Evolutionary conservation across 495 filamentous ascomycete genomes (phyloP).

Genomic region (Penicillium canescens): DNA sequence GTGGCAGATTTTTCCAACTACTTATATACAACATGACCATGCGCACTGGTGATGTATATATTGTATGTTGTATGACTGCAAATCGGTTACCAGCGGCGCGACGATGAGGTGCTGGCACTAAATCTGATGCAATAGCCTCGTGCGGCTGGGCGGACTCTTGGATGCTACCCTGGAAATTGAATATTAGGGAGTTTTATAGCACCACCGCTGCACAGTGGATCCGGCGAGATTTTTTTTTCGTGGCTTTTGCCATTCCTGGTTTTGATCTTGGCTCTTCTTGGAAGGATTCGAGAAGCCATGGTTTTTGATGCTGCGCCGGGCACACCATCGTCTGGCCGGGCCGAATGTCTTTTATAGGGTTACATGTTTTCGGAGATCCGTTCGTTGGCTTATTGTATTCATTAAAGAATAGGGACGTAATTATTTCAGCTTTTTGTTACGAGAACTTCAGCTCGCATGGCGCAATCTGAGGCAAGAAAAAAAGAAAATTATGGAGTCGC

Average conservation of each 20-base stretch:
- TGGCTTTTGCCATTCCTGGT: no score
- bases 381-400: no score
- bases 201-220: no score
- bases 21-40: not conserved
- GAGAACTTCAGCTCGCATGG: no score
- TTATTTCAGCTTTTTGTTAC: no score
- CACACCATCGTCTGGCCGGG: not conserved
- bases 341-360: not conserved
- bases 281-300: constrained; percentile 5
- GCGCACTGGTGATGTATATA: no score
- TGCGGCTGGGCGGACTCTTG: constrained; percentile 11
- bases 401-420: no score
- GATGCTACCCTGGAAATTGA: constrained; percentile 12
- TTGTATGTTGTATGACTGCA: no score
- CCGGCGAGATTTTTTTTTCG: no score
- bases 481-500: no score
- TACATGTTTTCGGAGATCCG: not conserved
- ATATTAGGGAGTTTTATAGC: no score
- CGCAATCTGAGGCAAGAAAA: no score
- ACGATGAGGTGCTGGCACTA: constrained; percentile 38
- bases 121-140: constrained; percentile 37
- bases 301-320: not conserved
- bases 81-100: constrained; percentile 20
- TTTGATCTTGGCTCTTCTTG: not conserved
- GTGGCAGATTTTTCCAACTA: not conserved